Evolutionary conservation across 257 asterid species (phyloP).

Genomic region (Primulina huaijiensis): DNA sequence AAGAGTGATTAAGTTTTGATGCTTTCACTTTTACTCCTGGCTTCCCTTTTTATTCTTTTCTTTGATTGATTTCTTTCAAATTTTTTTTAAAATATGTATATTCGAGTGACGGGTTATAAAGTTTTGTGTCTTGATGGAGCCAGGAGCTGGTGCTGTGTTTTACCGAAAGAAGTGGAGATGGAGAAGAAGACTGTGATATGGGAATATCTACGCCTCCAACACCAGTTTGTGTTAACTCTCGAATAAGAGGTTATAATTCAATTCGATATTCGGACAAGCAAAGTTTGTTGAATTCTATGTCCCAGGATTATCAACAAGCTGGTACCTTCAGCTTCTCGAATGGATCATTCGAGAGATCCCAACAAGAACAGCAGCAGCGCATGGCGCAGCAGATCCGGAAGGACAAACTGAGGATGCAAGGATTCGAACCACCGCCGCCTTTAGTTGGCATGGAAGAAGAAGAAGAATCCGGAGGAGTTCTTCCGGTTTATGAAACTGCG

Average conservation of each 20-base stretch:
- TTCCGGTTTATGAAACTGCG: slow-evolving; percentile 67
- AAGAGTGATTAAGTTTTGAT: neutral
- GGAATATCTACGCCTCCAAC: slow-evolving; percentile 40
- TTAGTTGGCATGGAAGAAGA: slow-evolving; percentile 47
- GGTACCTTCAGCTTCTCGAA: slow-evolving; percentile 75
- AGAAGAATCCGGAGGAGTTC: slow-evolving; percentile 46
- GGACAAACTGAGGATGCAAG: slow-evolving; percentile 66
- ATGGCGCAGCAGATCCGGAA: neutral
- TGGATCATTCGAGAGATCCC: slow-evolving; percentile 79
- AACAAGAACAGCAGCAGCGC: slow-evolving; percentile 36
- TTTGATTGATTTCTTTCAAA: neutral
- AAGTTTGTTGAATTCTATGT: slow-evolving; percentile 50
- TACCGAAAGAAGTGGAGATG: slow-evolving; percentile 31
- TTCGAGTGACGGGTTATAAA: neutral
- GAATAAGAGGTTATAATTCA: too few relatives aligned
- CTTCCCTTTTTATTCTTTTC: neutral
- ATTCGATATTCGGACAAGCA: slow-evolving; percentile 16
- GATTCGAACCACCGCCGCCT: slow-evolving; percentile 46
- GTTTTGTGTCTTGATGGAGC: neutral
- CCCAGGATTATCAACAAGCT: slow-evolving; percentile 76
- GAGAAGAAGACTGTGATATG: slow-evolving; percentile 43
- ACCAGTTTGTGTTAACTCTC: neutral
- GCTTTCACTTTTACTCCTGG: neutral
- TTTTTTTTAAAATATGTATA: too few relatives aligned
- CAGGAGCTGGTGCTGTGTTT: neutral